These are phyloP conservation scores for Ogataea hybrid DNA, from an alignment of 1,139 yeast species.

Conservation along the genomic window DNA sequence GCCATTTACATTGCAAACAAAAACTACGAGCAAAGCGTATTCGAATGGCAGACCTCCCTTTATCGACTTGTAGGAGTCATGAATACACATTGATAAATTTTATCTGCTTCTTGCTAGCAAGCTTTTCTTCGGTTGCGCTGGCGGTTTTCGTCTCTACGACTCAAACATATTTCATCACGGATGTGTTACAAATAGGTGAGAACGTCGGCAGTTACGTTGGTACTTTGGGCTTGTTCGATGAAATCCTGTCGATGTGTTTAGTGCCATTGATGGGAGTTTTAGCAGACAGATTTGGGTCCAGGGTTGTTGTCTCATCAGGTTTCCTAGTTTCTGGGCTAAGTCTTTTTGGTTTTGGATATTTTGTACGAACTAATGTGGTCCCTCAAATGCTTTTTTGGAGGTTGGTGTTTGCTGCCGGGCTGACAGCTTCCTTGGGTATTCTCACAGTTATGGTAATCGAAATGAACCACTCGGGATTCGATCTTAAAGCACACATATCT, in stretches of 20 bases:
- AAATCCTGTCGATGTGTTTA: constrained; percentile 49
- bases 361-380: constrained; percentile 36
- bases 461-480: constrained; percentile 35
- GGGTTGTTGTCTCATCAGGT: constrained; percentile 49
- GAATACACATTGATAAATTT: constrained; percentile 23
- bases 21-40: not conserved
- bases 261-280: constrained; percentile 66
- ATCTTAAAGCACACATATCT: constrained; percentile 7
- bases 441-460: constrained; percentile 38
- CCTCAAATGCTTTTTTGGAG: constrained; percentile 55
- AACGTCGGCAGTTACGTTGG: constrained; percentile 60
- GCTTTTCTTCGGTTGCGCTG: constrained; percentile 55
- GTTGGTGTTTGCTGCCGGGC: constrained; percentile 60
- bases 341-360: constrained; percentile 48
- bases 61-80: not conserved
- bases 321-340: constrained; percentile 47
- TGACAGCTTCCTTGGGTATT: constrained; percentile 48
- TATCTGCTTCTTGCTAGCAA: constrained; percentile 26
- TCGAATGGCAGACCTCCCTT: not conserved
- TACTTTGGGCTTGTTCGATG: constrained; percentile 61
- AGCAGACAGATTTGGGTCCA: constrained; percentile 62
- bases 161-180: constrained; percentile 64
- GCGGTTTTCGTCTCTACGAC: constrained; percentile 68
- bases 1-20: too few relatives aligned
- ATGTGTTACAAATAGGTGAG: constrained; percentile 46